These are phyloP conservation scores for Penicillium concentricum DNA, from an alignment of 2,329 filamentous ascomycete genomes.

Conservation along the genomic window DNA sequence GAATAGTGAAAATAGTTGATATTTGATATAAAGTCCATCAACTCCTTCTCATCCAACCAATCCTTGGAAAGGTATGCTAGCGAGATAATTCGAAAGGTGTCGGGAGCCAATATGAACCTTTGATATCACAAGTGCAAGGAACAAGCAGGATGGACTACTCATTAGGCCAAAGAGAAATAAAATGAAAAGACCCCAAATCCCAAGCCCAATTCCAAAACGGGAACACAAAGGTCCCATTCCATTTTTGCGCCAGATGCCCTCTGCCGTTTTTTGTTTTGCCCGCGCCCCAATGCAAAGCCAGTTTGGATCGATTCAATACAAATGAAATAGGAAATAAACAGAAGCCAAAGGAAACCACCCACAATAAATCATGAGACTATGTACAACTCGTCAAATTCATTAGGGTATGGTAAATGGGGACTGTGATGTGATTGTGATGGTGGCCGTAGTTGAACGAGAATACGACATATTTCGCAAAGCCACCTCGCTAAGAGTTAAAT, in stretches of 20 bases:
- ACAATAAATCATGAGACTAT: not conserved
- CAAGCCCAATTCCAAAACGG: not conserved
- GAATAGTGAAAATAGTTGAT: not conserved
- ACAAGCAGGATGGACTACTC: not conserved
- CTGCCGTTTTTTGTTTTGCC: not conserved
- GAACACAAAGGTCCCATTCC: not conserved
- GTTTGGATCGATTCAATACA: not conserved
- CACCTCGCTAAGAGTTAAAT: not conserved
- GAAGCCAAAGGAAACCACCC: not conserved
- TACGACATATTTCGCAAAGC: not conserved
- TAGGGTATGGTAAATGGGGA: not conserved
- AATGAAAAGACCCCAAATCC: not conserved
- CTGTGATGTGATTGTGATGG: not conserved
- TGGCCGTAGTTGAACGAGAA: not conserved
- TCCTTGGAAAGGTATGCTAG: not conserved
- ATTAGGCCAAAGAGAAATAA: not conserved
- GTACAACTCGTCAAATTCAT: conserved; percentile 5
- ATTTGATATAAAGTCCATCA: not conserved
- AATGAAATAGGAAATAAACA: not conserved
- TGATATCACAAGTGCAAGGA: not conserved
- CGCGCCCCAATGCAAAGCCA: conserved; percentile 3
- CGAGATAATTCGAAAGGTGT: not conserved
- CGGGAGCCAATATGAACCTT: not conserved
- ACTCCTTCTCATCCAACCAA: not conserved
- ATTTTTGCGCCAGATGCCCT: conserved; percentile 1